These are phyloP conservation scores for Paraphaeosphaeria minitans DNA, from an alignment of 2,329 filamentous ascomycete genomes.

Conservation along the genomic window DNA sequence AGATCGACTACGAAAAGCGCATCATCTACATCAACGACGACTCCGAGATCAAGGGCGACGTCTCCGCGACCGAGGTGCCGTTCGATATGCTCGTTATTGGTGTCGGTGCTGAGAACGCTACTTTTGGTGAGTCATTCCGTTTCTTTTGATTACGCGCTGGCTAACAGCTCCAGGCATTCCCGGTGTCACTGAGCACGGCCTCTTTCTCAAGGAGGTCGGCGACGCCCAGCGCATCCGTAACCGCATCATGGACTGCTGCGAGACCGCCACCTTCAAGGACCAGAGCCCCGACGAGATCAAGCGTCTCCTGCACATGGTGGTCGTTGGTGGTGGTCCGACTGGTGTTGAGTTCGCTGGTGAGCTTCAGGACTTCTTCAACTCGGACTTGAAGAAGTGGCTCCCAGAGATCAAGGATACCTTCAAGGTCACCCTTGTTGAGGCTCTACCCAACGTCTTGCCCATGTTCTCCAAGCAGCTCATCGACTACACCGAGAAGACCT, in stretches of 20 bases:
- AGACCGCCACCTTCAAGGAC: constrained; percentile 98
- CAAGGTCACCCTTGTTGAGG: constrained; percentile 96
- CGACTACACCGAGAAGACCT: constrained; percentile 98
- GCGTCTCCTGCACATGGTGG: constrained; percentile 97
- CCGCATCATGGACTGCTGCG: constrained; percentile 99
- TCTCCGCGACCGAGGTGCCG: constrained; percentile 82
- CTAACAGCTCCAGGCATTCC: constrained; percentile 67
- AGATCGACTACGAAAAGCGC: constrained; percentile 91
- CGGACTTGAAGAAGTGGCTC: constrained; percentile 97
- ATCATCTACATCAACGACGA: constrained; percentile 88
- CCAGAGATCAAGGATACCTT: constrained; percentile 94
- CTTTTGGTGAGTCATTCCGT: constrained; percentile 69
- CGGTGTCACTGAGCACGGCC: constrained; percentile 91
- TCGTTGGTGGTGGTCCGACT: constrained; percentile 81
- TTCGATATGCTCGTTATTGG: constrained; percentile 99
- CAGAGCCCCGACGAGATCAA: constrained; percentile 86
- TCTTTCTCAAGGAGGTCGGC: constrained; percentile 97
- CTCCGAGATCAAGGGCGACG: constrained; percentile 87
- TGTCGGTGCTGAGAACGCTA: constrained; percentile 97
- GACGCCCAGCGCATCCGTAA: constrained; percentile 97
- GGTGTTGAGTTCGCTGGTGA: constrained; percentile 99
- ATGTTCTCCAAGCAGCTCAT: constrained; percentile 99
- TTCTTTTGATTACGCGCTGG: not conserved
- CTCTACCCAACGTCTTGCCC: constrained; percentile 92
- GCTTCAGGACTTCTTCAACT: constrained; percentile 97